Conservation (phyloP, 768 basidiomycete species). For the Suillus plorans region DNA sequence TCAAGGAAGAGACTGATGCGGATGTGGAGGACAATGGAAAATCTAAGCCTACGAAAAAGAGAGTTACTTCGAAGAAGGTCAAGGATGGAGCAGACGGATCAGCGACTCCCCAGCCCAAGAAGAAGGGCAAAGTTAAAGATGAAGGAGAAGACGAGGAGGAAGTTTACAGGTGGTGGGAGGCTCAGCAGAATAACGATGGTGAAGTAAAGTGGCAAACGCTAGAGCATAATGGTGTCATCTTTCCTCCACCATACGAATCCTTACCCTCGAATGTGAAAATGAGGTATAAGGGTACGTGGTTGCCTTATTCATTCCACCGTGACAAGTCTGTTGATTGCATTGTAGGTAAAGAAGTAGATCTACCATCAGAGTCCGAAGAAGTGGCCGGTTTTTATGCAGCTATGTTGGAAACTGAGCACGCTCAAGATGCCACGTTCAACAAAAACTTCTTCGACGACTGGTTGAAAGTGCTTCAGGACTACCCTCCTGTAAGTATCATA, state of each 20-base stretch:
- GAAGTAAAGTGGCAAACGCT: constrained; percentile 92
- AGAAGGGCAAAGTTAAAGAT: constrained; percentile 57
- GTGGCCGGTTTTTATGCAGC: constrained; percentile 96
- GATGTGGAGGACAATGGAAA: constrained; percentile 52
- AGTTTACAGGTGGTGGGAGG: constrained; percentile 87
- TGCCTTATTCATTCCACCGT: background rate
- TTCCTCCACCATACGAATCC: constrained; percentile 92
- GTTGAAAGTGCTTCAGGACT: constrained; percentile 67
- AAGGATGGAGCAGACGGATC: constrained; percentile 52
- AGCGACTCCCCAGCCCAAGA: constrained; percentile 49
- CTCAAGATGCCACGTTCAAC: constrained; percentile 83
- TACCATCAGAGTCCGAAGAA: constrained; percentile 88
- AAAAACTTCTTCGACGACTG: constrained; percentile 97
- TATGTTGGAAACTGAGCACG: constrained; percentile 90
- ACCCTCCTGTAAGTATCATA: constrained; percentile 72
- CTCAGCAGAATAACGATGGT: constrained; percentile 67
- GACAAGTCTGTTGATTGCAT: constrained; percentile 16
- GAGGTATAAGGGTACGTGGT: constrained; percentile 83
- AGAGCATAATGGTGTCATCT: constrained; percentile 91
- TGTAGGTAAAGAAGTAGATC: constrained; percentile 73
- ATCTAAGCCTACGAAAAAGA: constrained; percentile 42
- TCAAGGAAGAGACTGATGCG: constrained; percentile 50
- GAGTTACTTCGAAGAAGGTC: constrained; percentile 50
- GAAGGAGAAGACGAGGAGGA: constrained; percentile 67
- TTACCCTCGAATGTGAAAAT: constrained; percentile 84